Evolutionary conservation across 148 eudicot genomes (phyloP).

Genomic region (Camellia lanceoleosa): DNA sequence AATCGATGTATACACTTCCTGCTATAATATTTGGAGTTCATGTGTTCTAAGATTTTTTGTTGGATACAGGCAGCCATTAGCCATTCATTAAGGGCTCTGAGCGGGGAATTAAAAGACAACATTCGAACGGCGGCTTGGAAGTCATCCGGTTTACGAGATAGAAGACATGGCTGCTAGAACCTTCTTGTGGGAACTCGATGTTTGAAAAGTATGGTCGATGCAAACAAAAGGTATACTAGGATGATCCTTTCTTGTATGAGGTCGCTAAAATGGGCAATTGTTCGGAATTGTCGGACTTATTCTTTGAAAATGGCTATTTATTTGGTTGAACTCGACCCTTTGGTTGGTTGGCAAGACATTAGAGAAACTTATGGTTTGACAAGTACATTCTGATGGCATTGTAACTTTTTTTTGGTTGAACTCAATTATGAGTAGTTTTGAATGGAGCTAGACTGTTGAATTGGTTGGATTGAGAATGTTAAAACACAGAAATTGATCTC

Average conservation of each 20-base stretch:
- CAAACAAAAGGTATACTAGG: not conserved
- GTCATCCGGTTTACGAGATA: constrained; percentile 58
- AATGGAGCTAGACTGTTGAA: too few species aligned
- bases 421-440: too few species aligned
- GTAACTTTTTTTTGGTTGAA: not conserved
- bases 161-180: constrained; percentile 11
- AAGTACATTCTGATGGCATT: not conserved
- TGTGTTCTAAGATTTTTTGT: not conserved
- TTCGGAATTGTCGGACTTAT: not conserved
- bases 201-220: not conserved
- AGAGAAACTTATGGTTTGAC: not conserved
- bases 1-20: constrained; percentile 61
- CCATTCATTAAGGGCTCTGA: constrained; percentile 73
- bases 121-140: constrained; percentile 76
- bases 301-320: not conserved
- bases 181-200: not conserved
- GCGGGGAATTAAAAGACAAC: constrained; percentile 44
- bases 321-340: not conserved
- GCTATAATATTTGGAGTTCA: not conserved
- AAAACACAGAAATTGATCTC: too few species aligned
- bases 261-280: not conserved
- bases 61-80: constrained; percentile 78
- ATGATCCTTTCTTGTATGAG: not conserved
- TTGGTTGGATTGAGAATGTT: too few species aligned
- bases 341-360: not conserved